These are phyloP conservation scores for Beauveria sp. DNA, from an alignment of 2,329 filamentous ascomycete species.

Conservation along the genomic window DNA sequence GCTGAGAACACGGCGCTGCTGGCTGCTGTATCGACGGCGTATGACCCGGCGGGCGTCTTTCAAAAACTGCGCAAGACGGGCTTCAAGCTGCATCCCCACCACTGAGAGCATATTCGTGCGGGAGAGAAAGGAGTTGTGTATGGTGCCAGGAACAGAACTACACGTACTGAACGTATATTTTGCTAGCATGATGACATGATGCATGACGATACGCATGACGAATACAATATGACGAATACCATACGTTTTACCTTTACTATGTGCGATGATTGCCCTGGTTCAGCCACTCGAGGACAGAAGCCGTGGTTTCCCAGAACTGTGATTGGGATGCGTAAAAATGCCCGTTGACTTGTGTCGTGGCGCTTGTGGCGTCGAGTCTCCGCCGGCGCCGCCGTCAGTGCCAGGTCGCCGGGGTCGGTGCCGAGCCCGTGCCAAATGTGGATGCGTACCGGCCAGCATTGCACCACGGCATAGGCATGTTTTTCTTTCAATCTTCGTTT, in stretches of 20 bases:
- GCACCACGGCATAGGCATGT: too few relatives aligned
- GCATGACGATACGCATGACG: neutral
- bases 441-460: too few relatives aligned
- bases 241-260: neutral
- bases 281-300: neutral
- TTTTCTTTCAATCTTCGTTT: too few relatives aligned
- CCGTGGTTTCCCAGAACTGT: neutral
- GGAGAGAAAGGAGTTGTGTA: too few relatives aligned
- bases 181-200: neutral
- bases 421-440: neutral
- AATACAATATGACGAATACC: neutral
- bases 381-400: neutral
- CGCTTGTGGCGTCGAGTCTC: neutral
- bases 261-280: neutral
- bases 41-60: conserved; percentile 27
- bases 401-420: neutral
- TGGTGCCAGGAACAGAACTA: too few relatives aligned
- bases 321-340: neutral
- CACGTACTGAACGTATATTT: neutral
- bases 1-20: conserved; percentile 25
- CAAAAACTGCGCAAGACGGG: conserved; percentile 25
- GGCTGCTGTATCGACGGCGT: conserved; percentile 22
- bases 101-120: too few relatives aligned
- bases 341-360: neutral
- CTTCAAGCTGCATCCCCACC: conserved; percentile 19